Percentiles rank a stretch among this genome's conserved stretches.
Conservation (phyloP, 345 rosid genomes). For the Melaleuca quinquenervia region DNA sequence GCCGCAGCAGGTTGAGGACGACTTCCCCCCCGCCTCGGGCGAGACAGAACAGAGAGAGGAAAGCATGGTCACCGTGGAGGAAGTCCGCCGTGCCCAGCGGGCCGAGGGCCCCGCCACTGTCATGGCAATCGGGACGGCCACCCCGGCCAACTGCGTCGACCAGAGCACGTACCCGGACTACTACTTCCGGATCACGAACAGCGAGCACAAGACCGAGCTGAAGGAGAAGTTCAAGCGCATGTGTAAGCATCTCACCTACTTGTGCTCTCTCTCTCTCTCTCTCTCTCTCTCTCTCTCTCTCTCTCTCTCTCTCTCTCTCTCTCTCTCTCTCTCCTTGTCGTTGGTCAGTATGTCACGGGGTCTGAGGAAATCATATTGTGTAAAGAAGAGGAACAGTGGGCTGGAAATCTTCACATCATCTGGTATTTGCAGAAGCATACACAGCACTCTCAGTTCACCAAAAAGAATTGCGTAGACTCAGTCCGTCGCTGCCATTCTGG, state of each 20-base stretch:
- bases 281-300: neutral
- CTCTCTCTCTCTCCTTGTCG: no score
- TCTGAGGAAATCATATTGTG: no score
- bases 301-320: neutral
- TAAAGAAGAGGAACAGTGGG: neutral
- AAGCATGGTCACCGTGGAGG: neutral
- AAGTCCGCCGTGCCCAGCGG: constrained; percentile 21
- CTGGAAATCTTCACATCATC: neutral
- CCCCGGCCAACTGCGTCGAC: constrained; percentile 33
- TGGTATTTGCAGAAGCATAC: neutral
- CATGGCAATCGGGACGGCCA: constrained; percentile 46
- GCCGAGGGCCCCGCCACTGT: constrained; percentile 40
- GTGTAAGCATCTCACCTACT: constrained; percentile 22
- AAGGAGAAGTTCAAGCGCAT: constrained; percentile 51
- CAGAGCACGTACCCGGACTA: constrained; percentile 37
- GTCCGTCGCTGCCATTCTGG: neutral
- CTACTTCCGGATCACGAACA: constrained; percentile 42
- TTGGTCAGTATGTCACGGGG: no score
- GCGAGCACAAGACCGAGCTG: constrained; percentile 36
- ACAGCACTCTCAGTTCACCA: neutral
- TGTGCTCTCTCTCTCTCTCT: neutral
- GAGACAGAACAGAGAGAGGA: neutral
- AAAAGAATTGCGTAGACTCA: neutral
- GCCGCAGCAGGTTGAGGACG: neutral
- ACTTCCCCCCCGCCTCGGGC: neutral